phyloP scores from a whole-genome alignment of 2,329 filamentous ascomycete species.

The Ramularia endophylla region DNA sequence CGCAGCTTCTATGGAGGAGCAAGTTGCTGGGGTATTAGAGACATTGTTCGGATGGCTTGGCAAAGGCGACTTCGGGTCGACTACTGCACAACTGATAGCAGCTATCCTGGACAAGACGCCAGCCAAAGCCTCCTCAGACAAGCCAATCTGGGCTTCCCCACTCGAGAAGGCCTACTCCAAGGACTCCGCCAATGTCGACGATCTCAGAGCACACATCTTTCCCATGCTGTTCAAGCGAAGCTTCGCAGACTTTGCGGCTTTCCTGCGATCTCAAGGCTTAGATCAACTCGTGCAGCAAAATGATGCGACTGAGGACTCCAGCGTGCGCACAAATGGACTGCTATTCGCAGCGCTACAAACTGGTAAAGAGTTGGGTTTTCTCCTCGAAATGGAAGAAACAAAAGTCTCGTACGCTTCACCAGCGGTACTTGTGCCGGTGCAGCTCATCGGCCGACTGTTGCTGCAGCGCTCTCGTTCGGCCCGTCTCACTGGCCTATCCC shows the following conservation, averaged over 20 bases:
- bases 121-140: not conserved
- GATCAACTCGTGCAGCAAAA: conserved; percentile 9
- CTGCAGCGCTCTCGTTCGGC: conserved; percentile 42
- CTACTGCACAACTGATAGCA: conserved; percentile 25
- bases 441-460: conserved; percentile 34
- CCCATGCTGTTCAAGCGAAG: conserved; percentile 42
- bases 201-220: conserved; percentile 43
- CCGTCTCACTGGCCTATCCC: conserved; percentile 71
- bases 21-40: conserved; percentile 4
- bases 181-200: conserved; percentile 17
- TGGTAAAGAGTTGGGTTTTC: conserved; percentile 42
- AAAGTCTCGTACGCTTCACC: conserved; percentile 16
- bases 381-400: conserved; percentile 31
- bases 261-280: conserved; percentile 37
- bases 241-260: conserved; percentile 34
- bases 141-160: conserved; percentile 19
- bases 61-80: conserved; percentile 29
- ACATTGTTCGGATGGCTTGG: conserved; percentile 30
- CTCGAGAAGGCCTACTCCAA: conserved; percentile 12
- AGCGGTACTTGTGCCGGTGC: conserved; percentile 50
- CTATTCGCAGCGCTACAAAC: conserved; percentile 36
- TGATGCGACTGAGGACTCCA: not conserved
- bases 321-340: conserved; percentile 16
- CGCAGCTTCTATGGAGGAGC: conserved; percentile 3
- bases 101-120: conserved; percentile 26